Evolutionary conservation across 2,329 filamentous ascomycete species (phyloP).

Genomic region (Mycocentrospora acerina): DNA sequence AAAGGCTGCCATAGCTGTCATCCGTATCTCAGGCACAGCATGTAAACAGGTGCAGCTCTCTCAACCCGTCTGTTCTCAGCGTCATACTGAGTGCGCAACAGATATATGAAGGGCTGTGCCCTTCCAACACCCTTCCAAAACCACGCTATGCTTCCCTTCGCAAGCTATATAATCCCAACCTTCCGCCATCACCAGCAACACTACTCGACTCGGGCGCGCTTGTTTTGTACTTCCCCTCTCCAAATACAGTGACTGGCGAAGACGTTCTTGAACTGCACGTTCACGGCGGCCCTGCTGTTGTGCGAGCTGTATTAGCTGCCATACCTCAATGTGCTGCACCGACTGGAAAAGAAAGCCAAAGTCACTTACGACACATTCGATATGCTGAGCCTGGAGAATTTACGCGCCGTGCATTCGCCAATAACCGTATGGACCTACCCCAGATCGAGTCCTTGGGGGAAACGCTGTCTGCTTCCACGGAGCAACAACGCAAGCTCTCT

Average conservation of each 20-base stretch:
- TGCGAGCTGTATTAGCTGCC: slow-evolving; percentile 79
- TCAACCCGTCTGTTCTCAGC: too few species aligned
- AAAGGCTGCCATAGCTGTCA: slow-evolving; percentile 84
- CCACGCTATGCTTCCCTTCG: slow-evolving; percentile 70
- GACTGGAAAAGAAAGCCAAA: slow-evolving; percentile 2
- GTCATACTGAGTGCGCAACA: slow-evolving; percentile 33
- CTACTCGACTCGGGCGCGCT: slow-evolving; percentile 76
- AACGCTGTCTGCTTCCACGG: slow-evolving; percentile 69
- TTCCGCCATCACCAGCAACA: slow-evolving; percentile 42
- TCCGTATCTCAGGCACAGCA: slow-evolving; percentile 80
- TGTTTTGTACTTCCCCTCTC: slow-evolving; percentile 78
- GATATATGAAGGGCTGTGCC: slow-evolving; percentile 67
- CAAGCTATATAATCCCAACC: slow-evolving; percentile 65
- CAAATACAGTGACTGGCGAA: slow-evolving; percentile 85
- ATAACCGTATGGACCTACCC: slow-evolving; percentile 79
- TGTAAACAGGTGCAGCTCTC: slow-evolving; percentile 61
- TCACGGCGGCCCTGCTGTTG: slow-evolving; percentile 87
- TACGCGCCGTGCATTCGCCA: slow-evolving; percentile 86
- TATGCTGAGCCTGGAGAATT: slow-evolving; percentile 97
- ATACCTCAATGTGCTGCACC: slow-evolving; percentile 59
- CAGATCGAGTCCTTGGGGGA: slow-evolving; percentile 71
- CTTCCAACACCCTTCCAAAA: slow-evolving; percentile 54
- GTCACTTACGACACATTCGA: slow-evolving; percentile 55
- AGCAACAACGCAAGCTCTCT: slow-evolving; percentile 87
- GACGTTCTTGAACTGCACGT: slow-evolving; percentile 90